Evolutionary conservation across 768 basidiomycete genomes (phyloP).

Genomic region (Xerocomellus chrysenteron): DNA sequence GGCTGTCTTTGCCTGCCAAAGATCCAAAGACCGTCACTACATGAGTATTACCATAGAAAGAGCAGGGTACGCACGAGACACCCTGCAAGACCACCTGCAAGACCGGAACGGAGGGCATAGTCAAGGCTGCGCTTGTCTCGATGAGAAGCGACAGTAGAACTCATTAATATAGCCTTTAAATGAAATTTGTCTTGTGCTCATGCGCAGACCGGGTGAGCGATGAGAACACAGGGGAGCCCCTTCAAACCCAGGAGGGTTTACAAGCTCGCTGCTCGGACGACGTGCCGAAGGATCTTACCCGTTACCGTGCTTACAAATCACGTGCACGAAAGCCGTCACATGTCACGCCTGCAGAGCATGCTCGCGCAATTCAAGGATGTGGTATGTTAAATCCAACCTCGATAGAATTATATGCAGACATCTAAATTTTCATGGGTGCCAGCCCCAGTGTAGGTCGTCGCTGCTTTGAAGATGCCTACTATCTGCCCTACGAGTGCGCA

Average conservation of each 20-base stretch:
- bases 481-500: background rate
- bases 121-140: constrained; percentile 56
- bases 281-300: constrained; percentile 17
- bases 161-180: constrained; percentile 28
- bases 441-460: no score
- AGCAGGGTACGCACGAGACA: constrained; percentile 68
- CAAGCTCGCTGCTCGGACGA: background rate
- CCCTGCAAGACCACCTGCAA: constrained; percentile 93
- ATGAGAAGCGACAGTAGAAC: constrained; percentile 34
- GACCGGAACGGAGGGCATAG: constrained; percentile 74
- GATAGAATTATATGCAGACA: no score
- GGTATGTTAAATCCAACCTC: no score
- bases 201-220: background rate
- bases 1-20: constrained; percentile 80
- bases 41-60: constrained; percentile 3
- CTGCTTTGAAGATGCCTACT: background rate
- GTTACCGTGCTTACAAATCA: constrained; percentile 3
- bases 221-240: background rate
- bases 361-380: no score
- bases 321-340: constrained; percentile 1
- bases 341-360: background rate
- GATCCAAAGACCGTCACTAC: constrained; percentile 6
- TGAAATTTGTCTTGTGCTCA: constrained; percentile 6
- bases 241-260: background rate
- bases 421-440: no score